A percentile compares a stretch with the other conserved stretches of the same genome.
phyloP scores from a whole-genome alignment of 2,329 filamentous ascomycete species.

The Epichloe gansuensis region DNA sequence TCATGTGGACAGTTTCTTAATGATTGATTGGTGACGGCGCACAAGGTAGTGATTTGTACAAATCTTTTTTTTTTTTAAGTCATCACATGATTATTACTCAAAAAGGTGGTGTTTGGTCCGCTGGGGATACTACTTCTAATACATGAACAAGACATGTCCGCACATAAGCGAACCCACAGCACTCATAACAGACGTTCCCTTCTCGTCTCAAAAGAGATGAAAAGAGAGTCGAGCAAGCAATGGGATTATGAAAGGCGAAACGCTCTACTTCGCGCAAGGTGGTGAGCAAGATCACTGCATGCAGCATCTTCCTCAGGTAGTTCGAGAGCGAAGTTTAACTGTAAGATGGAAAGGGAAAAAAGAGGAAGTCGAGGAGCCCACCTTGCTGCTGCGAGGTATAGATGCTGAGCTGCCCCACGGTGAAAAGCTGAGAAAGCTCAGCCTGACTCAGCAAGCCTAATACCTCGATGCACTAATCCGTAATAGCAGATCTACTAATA shows the following conservation, averaged over 20 bases:
- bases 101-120: neutral
- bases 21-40: conserved; percentile 4
- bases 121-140: neutral
- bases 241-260: conserved; percentile 49
- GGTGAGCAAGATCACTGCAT: conserved; percentile 29
- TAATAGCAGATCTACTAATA: neutral
- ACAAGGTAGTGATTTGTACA: conserved; percentile 4
- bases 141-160: conserved; percentile 30
- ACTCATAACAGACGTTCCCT: conserved; percentile 22
- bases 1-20: neutral
- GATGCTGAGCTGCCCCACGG: neutral
- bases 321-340: conserved; percentile 29
- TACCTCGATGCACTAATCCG: too few relatives aligned
- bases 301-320: conserved; percentile 19
- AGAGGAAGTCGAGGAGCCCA: neutral
- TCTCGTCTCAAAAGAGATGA: conserved; percentile 11
- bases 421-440: neutral
- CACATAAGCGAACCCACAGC: conserved; percentile 51
- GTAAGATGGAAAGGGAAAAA: conserved; percentile 34
- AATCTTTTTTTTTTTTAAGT: neutral
- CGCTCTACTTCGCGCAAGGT: conserved; percentile 41
- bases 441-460: conserved; percentile 4
- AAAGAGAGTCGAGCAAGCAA: conserved; percentile 27
- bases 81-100: neutral
- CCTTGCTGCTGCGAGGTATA: neutral